Base-by-base conservation (phyloP, 2,329 filamentous ascomycete species). In the Alternaria burnsii region DNA sequence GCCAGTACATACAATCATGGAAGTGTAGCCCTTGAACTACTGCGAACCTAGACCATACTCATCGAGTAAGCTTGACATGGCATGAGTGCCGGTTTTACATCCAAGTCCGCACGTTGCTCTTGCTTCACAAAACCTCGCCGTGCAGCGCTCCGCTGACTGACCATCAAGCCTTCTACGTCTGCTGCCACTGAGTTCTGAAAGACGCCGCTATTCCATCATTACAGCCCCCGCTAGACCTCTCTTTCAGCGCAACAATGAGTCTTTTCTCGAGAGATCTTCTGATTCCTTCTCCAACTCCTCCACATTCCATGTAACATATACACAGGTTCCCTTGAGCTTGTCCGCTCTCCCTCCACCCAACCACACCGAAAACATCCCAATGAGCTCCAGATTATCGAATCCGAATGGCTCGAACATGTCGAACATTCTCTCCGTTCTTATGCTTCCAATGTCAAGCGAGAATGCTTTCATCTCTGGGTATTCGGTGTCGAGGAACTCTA, bases 1-100 rank as follows among this genome's bases (percentile, higher is more conserved):
- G 1, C 62, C 62, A 20, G 57, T 67, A 24, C 62, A 68, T 51
- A 40, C 51, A 2, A 50, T 66, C 16, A n/a, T 54, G 14, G 36
- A 52, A 1, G 14, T 5, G 12, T 46, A 22, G 14, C 14, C 38
- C 24, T 34, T 20, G 12, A 32, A 32, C 2, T 20, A 4, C 16
- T 34, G 18, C 4, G 14, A 18, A 41, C 22, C 30, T 1, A n/a
- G 50, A 14, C 26, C 18, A 14, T 9, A 18, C 28, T 11, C 18
- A 18, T 48, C 22, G 6, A 48, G 44, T 14, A 34, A 20, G 11
- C 12, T 5, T 18, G 28, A 22, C 0, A 12, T 32, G 28, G 44
- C 28, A 22, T 48, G 28, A 47, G 20, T 12, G 32, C 30, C 4
- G 18, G 28, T 18, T 9, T 16, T 11, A 18, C 44, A 34, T 47